phyloP scores from a whole-genome alignment of 129 eudicot genomes.

The Artemisia tridentata region DNA sequence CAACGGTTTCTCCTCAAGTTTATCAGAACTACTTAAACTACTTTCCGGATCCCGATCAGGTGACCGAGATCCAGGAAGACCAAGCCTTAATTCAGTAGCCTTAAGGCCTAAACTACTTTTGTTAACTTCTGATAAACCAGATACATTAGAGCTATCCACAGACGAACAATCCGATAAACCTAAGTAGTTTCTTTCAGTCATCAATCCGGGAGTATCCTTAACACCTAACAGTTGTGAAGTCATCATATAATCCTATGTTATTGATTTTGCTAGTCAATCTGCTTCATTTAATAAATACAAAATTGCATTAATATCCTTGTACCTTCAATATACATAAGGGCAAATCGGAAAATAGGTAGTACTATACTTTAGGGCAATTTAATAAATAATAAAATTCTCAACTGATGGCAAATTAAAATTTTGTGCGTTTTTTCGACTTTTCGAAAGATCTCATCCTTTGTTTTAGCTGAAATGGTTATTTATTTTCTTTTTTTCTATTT shows the following conservation, averaged over 20 bases:
- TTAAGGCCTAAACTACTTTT: constrained; percentile 47
- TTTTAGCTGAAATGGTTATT: too few species aligned
- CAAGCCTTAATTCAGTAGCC: constrained; percentile 79
- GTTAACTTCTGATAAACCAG: constrained; percentile 48
- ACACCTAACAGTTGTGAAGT: constrained; percentile 58
- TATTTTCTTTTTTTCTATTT: too few species aligned
- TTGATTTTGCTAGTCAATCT: constrained; percentile 23
- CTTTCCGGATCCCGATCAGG: constrained; percentile 48
- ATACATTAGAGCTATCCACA: constrained; percentile 61
- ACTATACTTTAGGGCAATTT: too few species aligned
- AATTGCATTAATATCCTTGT: neutral
- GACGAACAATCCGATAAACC: constrained; percentile 77
- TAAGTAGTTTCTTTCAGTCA: constrained; percentile 56
- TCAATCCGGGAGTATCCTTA: constrained; percentile 44
- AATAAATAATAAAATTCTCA: too few species aligned
- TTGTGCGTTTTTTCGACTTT: too few species aligned
- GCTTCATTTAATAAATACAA: constrained; percentile 19
- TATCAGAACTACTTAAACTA: constrained; percentile 34
- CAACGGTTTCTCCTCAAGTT: constrained; percentile 65
- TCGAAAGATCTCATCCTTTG: too few species aligned
- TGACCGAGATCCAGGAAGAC: constrained; percentile 81
- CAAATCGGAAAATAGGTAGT: too few species aligned
- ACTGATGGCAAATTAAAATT: too few species aligned
- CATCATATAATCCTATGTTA: constrained; percentile 39
- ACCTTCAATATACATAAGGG: neutral